Base-by-base conservation (phyloP, 1,139 yeast genomes). In the Scheffersomyces insectosa region DNA sequence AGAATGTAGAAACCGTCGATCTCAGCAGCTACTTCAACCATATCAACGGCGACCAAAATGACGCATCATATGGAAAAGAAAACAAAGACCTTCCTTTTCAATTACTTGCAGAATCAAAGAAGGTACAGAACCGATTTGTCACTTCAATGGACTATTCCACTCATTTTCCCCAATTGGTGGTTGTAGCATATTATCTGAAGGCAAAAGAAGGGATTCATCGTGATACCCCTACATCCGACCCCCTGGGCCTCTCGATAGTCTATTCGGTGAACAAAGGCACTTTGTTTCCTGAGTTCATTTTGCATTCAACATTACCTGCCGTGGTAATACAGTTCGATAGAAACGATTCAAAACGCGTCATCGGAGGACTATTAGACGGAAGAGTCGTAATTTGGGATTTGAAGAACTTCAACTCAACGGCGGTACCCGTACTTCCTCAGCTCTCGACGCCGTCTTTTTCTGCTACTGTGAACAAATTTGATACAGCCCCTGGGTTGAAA, bases 231-330 rank as follows among this genome's bases (percentile, higher is more conserved):
- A 14, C 13, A n/a, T 27, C 15, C 12, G 34, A 31, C 12, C 32
- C 20, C 9, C 38, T 20, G 20, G 14, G 36, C 1, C 31, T 36
- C 10, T 10, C 14, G 4, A 36, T 25, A 6, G 16, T 14, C 32
- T 27, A 28, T 12, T 27, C 23, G 2, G 16, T 36, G 12, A 25
- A 15, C 8, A 11, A 15, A 23, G 16, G 16, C 15, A 31, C 34
- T 8, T 20, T 56, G 4, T 51, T 62, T 28, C 83, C 86, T 0
- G 87, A 82, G 50, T 75, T 66, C 54, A 69, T 72, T 33, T 70
- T 83, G 39, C 64, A 68, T 14, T 57, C 68, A 44, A 46, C 66
- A 4, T 56, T 74, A 1, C 65, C 82, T 0, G 74, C 79, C 9
- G 68, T 80, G 6, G 67, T 67, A 30, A 63, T 82, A n/a, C 55